Base-by-base conservation (phyloP, 2,329 filamentous ascomycete genomes). In the Exutisphaerella laricina region DNA sequence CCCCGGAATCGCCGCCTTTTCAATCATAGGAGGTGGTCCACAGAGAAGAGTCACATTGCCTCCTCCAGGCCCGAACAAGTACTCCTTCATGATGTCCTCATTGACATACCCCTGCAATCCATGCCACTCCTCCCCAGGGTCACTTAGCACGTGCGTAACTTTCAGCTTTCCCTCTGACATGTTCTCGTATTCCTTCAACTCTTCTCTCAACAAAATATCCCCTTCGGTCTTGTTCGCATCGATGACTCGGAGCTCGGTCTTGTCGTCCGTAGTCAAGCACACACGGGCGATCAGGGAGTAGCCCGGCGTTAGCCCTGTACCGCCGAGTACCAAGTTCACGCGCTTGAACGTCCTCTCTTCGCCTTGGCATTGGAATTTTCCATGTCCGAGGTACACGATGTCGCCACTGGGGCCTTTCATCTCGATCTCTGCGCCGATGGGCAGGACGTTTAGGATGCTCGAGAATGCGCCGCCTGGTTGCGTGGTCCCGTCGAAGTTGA, bases 381-480 rank as follows among this genome's bases (percentile, higher is more conserved):
- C 71, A 34, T 69, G 53, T 3, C 71, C 72, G 2, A 64, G 57
- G 56, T 78, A 76, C 3, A 61, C 56, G 20, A 77, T 74, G 21
- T 74, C 69, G 12, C 75, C 73, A 0, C 67, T 68, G 0, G 74
- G 74, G 0, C 74, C 74, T 12, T 69, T 69, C 20, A 77, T 65
- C 49, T 78, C 74, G 21, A 76, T 60, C 42, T 72, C 66, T 49
- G 73, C 69, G 13, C 70, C 69, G 1, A 70, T 50, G 0, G 66
- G 66, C 41, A 78, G 66, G 50, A 64, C 70, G 55, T 76, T 70
- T 2, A 77, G 66, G 36, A 77, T 70, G 44, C 74, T 75, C 23
- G 65, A 70, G 59, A 78, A 67, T 5, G 73, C 72, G n/a, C 73
- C 73, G 8, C 74, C 73, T 1, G 73, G 73, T 48, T 74, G 70